Conservation (phyloP, 75 land plant species). For the Ceratopteris richardii region DNA sequence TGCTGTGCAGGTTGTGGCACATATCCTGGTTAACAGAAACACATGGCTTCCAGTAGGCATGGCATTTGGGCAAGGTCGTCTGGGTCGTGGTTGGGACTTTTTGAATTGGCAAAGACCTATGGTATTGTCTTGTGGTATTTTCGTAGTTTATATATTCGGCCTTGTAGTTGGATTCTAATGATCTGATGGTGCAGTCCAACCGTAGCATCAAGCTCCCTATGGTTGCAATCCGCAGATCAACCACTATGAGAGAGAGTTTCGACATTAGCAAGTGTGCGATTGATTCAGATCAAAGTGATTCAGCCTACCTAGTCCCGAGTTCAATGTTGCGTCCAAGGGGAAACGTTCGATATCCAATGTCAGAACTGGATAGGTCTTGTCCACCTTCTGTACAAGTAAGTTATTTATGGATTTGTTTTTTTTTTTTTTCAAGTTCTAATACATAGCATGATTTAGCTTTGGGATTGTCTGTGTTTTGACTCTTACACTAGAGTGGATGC, state of each 20-base stretch:
- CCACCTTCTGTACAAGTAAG: constrained; percentile 5
- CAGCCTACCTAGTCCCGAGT: background rate
- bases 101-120: constrained; percentile 19
- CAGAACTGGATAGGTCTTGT: constrained; percentile 2
- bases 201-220: background rate
- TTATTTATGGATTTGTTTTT: background rate
- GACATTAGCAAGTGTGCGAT: background rate
- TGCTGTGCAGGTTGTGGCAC: constrained; percentile 28
- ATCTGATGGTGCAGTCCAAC: background rate
- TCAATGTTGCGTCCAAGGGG: constrained; percentile 1
- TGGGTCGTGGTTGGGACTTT: constrained; percentile 21
- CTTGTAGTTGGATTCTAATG: too few relatives aligned
- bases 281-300: background rate
- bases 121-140: constrained; percentile 7
- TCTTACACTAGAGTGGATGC: background rate
- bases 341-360: constrained; percentile 2
- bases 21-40: constrained; percentile 17
- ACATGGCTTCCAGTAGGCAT: constrained; percentile 25
- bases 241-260: constrained; percentile 1
- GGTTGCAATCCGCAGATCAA: background rate
- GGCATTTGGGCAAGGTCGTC: constrained; percentile 16
- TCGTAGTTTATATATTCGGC: too few relatives aligned
- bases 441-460: too few relatives aligned
- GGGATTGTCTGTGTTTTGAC: too few relatives aligned
- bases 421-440: too few relatives aligned